phyloP scores from a whole-genome alignment of 495 filamentous ascomycete species.

The Talaromyces wortmannii region DNA sequence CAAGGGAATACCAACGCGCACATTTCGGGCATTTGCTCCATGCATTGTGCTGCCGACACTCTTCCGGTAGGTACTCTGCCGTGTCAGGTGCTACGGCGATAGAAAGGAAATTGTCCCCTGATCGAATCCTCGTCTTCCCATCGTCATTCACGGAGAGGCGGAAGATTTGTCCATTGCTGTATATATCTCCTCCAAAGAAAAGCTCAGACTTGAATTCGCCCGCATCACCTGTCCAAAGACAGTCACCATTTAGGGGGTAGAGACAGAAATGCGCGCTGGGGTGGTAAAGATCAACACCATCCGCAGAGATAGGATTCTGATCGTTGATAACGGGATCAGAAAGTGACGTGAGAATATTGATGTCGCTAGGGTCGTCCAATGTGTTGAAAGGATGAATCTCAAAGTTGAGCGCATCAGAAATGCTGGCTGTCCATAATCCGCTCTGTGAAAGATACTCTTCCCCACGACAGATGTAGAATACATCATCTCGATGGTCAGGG shows the following conservation, averaged over 20 bases:
- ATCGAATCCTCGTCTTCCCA: conserved; percentile 4
- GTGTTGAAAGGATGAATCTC: conserved; percentile 2
- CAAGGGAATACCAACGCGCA: background rate
- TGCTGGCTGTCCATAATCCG: conserved; percentile 3
- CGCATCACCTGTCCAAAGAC: conserved; percentile 5
- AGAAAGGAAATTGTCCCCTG: conserved; percentile 2
- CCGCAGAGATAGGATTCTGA: conserved; percentile 6
- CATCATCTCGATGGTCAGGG: background rate
- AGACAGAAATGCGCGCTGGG: conserved; percentile 2
- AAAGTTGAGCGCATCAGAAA: conserved; percentile 1
- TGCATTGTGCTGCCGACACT: conserved; percentile 1
- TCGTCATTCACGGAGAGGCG: conserved; percentile 3
- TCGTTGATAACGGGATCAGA: conserved; percentile 1
- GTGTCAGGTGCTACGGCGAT: background rate
- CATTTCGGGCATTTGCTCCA: background rate
- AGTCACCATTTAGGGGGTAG: background rate
- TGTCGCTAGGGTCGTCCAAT: background rate
- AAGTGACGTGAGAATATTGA: background rate
- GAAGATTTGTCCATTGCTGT: conserved; percentile 4
- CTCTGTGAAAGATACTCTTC: background rate
- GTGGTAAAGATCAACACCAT: conserved; percentile 8
- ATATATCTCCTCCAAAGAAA: conserved; percentile 1
- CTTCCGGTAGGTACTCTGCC: background rate
- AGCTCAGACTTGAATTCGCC: background rate
- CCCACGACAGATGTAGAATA: conserved; percentile 1